Base-by-base conservation (phyloP, 2,329 filamentous ascomycete species). In the Apiospora hydei region DNA sequence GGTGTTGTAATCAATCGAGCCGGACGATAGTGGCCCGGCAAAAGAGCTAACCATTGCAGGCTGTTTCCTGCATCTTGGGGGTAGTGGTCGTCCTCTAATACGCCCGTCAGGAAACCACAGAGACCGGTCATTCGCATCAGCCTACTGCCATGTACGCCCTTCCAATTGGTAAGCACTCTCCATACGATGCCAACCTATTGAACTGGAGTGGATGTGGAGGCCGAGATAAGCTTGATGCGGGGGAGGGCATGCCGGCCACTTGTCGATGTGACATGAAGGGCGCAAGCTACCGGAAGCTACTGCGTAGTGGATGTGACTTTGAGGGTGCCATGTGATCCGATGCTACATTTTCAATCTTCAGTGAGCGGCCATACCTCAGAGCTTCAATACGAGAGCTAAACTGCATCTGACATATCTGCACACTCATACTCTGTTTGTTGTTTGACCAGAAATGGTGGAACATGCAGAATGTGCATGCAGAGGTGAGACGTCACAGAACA, bases 191-290 rank as follows among this genome's bases (percentile, higher is more conserved):
- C 24, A 16, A 13, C 24, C 7, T 30, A 2, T 26, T 53, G 24
- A 24, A 26, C 24, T 30, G 24, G 11, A 53, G 26, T 16, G 14
- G 49, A 11, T 16, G 49, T 30, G 49, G 49, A 30, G 49, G 49
- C 3, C 10, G 24, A 30, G 49, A 53, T 53, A 53, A 53, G 49
- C 49, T 30, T 14, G 49, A 16, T 53, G 49, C 49, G 49, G 49
- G 24, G 49, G 49, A 49, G 18, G 21, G 21, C 4, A 43, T 10
- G 41, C 6, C 41, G 13, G 10, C 2, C 26, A 24, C 46, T 77
- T 81, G 26, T 82, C 83, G 64, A 90, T 75, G 53, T 88, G 34
- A 38, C 84, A 75, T 87, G 86, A 85, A 95, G 93, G 85, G 95
- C 93, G 30, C 93, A 91, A 73, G 24, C 11, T 7, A 18, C 26